phyloP scores from a whole-genome alignment of 1,284 basidiomycete species.

The Boletellus deceptivus region DNA sequence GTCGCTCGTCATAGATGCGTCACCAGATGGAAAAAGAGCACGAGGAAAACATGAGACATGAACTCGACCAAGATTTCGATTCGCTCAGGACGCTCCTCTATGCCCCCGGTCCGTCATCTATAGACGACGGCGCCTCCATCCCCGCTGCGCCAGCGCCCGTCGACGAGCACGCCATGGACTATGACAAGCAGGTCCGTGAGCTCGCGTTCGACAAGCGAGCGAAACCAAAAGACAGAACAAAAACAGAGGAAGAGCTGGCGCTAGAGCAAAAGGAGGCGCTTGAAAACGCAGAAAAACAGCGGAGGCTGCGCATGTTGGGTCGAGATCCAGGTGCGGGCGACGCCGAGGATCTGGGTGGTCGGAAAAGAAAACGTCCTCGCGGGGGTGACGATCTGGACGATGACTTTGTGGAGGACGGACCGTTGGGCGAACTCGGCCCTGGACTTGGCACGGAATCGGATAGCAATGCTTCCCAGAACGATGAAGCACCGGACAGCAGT shows the following conservation, averaged over 20 bases:
- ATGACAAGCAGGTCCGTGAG: constrained; percentile 90
- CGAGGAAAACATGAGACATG: constrained; percentile 83
- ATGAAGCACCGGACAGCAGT: constrained; percentile 44
- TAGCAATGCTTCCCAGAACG: constrained; percentile 22
- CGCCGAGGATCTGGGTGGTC: constrained; percentile 47
- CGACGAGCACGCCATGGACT: constrained; percentile 48
- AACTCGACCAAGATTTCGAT: constrained; percentile 88
- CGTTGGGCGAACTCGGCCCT: constrained; percentile 47
- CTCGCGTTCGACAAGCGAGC: constrained; percentile 93
- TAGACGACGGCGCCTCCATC: constrained; percentile 34
- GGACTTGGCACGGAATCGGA: constrained; percentile 43
- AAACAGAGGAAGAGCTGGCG: constrained; percentile 94
- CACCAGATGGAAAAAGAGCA: constrained; percentile 87
- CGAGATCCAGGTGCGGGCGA: constrained; percentile 63
- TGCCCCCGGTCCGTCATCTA: constrained; percentile 49
- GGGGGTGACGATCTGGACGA: constrained; percentile 91
- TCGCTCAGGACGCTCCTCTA: constrained; percentile 79
- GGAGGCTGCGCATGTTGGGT: constrained; percentile 86
- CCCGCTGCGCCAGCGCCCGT: constrained; percentile 3
- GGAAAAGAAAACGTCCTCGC: constrained; percentile 45
- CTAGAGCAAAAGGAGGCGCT: constrained; percentile 85
- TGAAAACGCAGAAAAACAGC: constrained; percentile 81
- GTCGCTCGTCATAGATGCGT: constrained; percentile 52
- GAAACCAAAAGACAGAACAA: constrained; percentile 93
- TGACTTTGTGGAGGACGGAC: constrained; percentile 69